phyloP scores from a whole-genome alignment of 2,329 filamentous ascomycete genomes.

The Hypoxylon sp. region DNA sequence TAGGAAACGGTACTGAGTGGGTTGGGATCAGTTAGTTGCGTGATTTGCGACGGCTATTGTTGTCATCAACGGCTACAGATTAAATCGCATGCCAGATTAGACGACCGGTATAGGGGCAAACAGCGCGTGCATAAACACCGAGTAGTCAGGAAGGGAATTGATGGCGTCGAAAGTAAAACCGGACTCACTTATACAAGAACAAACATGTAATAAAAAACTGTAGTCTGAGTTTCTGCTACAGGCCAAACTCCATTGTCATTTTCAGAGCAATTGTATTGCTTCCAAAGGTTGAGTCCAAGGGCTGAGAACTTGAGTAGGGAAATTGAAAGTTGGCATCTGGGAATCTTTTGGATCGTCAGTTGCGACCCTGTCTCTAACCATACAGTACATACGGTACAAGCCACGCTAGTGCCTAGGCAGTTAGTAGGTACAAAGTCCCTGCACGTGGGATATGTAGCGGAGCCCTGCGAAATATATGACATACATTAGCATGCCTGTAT shows the following conservation, averaged over 20 bases:
- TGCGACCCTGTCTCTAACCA: constrained; percentile 24
- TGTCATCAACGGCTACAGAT: constrained; percentile 26
- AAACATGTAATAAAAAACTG: constrained; percentile 37
- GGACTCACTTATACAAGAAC: constrained; percentile 52
- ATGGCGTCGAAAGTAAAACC: constrained; percentile 27
- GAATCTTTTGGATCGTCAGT: constrained; percentile 32
- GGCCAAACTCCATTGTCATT: constrained; percentile 47
- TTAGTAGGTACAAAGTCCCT: constrained; percentile 13
- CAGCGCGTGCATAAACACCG: constrained; percentile 25
- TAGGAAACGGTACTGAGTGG: constrained; percentile 43
- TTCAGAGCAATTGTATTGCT: constrained; percentile 37
- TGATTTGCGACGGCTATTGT: constrained; percentile 19
- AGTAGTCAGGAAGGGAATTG: constrained; percentile 21
- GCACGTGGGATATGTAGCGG: constrained; percentile 26
- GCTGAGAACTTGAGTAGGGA: constrained; percentile 25
- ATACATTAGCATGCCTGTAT: too few species aligned
- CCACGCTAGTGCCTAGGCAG: constrained; percentile 11
- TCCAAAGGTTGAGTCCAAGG: constrained; percentile 5
- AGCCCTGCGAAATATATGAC: constrained; percentile 38
- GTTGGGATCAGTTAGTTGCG: constrained; percentile 40
- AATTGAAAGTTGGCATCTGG: constrained; percentile 38
- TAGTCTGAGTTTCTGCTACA: constrained; percentile 48
- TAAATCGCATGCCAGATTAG: constrained; percentile 39
- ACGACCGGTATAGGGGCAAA: constrained; percentile 31
- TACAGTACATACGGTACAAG: too few species aligned